These are phyloP conservation scores for Sphenostylis stenocarpa DNA, from an alignment of 306 rosid species.

Conservation along the genomic window DNA sequence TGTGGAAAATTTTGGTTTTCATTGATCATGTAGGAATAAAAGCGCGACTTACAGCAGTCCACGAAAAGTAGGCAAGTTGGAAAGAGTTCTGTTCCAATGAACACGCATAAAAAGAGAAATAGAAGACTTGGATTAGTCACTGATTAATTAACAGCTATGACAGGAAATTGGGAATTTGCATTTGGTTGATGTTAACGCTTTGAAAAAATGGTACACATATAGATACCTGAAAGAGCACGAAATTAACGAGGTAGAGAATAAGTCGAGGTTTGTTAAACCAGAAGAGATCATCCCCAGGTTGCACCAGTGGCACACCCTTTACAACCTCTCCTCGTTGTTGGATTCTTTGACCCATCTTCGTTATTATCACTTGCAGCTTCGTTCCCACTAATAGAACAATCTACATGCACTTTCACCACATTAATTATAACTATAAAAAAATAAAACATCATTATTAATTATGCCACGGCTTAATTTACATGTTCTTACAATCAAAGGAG, in stretches of 20 bases:
- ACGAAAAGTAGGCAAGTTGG: background rate
- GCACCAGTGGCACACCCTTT: background rate
- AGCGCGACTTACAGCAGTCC: background rate
- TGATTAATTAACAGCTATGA: no score
- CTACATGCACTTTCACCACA: background rate
- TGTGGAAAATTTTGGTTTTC: background rate
- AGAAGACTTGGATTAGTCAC: background rate
- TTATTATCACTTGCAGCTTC: background rate
- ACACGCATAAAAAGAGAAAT: background rate
- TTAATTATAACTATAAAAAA: background rate
- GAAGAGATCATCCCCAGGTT: constrained; percentile 7
- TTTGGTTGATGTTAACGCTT: background rate
- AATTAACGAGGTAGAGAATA: background rate
- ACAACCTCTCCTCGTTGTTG: constrained; percentile 2
- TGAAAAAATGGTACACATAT: background rate
- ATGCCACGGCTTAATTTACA: background rate
- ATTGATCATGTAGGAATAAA: no score
- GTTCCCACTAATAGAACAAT: background rate
- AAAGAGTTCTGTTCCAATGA: background rate
- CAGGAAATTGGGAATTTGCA: background rate
- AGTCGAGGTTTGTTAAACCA: constrained; percentile 12
- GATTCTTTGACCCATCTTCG: constrained; percentile 1
- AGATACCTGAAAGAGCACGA: background rate
- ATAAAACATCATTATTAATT: background rate
- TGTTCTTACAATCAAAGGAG: background rate